Evolutionary conservation across 768 basidiomycete species (phyloP), one percentile per base, ranked within the genome.

Genomic region (Russula lepida): DNA sequence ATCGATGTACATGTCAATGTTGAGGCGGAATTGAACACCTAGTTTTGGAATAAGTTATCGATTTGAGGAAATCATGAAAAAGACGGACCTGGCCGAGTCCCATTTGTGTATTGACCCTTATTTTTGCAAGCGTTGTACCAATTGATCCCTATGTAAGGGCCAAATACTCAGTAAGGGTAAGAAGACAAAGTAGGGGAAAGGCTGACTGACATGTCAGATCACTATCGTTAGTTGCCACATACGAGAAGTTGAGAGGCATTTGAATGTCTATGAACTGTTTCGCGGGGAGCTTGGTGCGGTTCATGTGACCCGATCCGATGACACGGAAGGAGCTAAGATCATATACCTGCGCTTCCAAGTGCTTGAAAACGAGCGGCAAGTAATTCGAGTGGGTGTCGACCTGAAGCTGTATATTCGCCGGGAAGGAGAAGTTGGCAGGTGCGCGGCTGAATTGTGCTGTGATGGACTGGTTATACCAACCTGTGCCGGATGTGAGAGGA

Each of bases 361-460:
- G 75, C 39, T 76, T 82, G 75, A 95, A 85, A 39, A 80, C 84
- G 50, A 94, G 70, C 4, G 94, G 93, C 13, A 95, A 76, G 69
- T 83, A 89, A 68, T 89, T 94, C 67, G 74, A 74, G 15, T 74
- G 75, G 9, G 91, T 92, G 73, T 95, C 83, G 52, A 90, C 78
- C 73, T 91, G 81, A 12, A 98, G 75, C 23, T 85, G 78, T 19
- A 92, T 83, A 47, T 78, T 77, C 0, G 85, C 90, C 3, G 88
- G 82, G 78, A 98, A 98, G 37, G 87, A 83, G 73, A 95, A 98
- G 73, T 95, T 95, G 57, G 94, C 85, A 0, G 92, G 93, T 1
- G 77, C 72, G 60, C 89, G 83, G 37, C 81, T 84, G 76, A 98
- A 95, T 37, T 74, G 71, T 1, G 78, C 78, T 2, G 82, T 79